Base-by-base conservation (phyloP, 495 filamentous ascomycete genomes). In the Lindgomyces ingoldianus region DNA sequence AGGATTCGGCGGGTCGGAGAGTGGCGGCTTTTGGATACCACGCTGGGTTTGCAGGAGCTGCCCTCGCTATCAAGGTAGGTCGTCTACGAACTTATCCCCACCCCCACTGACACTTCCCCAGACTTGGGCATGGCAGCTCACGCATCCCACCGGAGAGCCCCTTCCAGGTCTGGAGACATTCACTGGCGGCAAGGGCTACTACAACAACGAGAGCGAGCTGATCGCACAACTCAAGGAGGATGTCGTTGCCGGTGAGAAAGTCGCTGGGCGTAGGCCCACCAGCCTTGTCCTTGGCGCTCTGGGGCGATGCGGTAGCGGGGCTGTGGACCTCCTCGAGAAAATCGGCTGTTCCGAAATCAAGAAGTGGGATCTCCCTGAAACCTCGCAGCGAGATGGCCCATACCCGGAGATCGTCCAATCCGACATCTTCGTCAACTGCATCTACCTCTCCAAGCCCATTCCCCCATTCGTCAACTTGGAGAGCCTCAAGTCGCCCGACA, bases 291-390 rank as follows among this genome's bases (percentile, higher is more conserved):
- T 87, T 62, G 85, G 85, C 57, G 84, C 83, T 64, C 77, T 96
- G 22, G 93, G 94, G 56, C 87, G 93, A 54, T 96, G 93, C 73
- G 94, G 93, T 22, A 84, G 81, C 11, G 94, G 93, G 46, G 91
- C 94, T 24, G 87, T 96, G 3, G 87, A 93, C 53, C 77, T 94
- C 60, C 89, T 88, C 68, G 80, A 84, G 69, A 85, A 87, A 76
- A 88, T 85, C 22, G 93, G 91, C 46, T 79, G 96, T 29, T 83
- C 86, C 11, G 83, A 87, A 67, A 85, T 96, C 67, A 75, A 93
- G 69, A 85, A 92, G 80, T 97, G 93, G 93, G 94, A 98, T 81
- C 82, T 98, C 77, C 86, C 81, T 1, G 94, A 97, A 83, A 97
- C 93, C n/a, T 80, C 77, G 2, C 83, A 82, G 72, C 87, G 72